Percentiles rank a stretch among this genome's conserved stretches.
These are phyloP conservation scores for Funneliformis geosporum DNA, from an alignment of 192 early-diverging fungal genomes.

Conservation along the genomic window DNA sequence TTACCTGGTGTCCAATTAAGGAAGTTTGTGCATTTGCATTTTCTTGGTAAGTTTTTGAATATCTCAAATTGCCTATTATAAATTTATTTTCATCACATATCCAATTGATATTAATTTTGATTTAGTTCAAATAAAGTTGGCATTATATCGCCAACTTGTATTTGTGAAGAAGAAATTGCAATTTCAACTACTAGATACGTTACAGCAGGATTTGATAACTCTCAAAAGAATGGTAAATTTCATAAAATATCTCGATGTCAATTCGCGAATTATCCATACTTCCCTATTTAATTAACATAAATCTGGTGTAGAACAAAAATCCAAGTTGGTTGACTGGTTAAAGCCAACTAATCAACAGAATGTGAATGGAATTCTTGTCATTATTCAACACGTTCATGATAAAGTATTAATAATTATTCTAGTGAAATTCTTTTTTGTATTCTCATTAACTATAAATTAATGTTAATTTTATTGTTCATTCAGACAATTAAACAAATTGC, in stretches of 20 bases:
- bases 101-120: background rate
- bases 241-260: background rate
- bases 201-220: constrained; percentile 46
- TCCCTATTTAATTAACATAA: constrained; percentile 21
- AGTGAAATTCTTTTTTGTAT: background rate
- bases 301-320: constrained; percentile 31
- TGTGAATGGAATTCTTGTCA: constrained; percentile 45
- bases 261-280: constrained; percentile 35
- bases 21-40: constrained; percentile 78
- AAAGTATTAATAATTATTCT: background rate
- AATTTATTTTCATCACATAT: background rate
- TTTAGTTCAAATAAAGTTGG: constrained; percentile 46
- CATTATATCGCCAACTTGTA: constrained; percentile 41
- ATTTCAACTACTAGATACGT: constrained; percentile 48
- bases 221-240: constrained; percentile 22
- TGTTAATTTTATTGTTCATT: background rate
- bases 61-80: background rate
- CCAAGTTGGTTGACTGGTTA: constrained; percentile 47
- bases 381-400: constrained; percentile 49
- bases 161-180: constrained; percentile 48
- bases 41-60: constrained; percentile 46
- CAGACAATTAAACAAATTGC: constrained; percentile 74
- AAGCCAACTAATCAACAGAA: constrained; percentile 57
- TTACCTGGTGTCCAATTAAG: constrained; percentile 90
- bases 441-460: background rate